These are phyloP conservation scores for Cyclotella baltica DNA, from an alignment of 108 stramenopile genomes.

Conservation along the genomic window DNA sequence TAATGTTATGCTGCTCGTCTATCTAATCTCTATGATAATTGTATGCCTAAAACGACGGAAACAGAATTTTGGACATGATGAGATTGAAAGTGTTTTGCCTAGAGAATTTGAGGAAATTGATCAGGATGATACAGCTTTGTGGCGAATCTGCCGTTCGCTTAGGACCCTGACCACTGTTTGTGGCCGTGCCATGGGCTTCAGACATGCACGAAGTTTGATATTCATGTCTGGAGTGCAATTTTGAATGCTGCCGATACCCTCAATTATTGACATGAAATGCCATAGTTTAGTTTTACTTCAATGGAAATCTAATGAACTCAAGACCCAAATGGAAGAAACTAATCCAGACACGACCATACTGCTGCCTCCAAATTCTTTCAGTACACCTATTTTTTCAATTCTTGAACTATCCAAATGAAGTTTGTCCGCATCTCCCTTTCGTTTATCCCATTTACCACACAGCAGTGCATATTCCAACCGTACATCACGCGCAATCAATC, in stretches of 20 bases:
- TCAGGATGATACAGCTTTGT: too few species aligned
- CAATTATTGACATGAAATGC: not conserved
- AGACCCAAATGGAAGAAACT: constrained; percentile 44
- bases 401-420: constrained; percentile 48
- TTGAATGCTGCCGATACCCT: not conserved
- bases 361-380: constrained; percentile 34
- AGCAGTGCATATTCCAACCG: constrained; percentile 61
- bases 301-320: constrained; percentile 42
- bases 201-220: too few species aligned
- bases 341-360: constrained; percentile 28
- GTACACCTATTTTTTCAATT: constrained; percentile 58
- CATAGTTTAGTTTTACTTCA: constrained; percentile 6
- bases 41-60: too few species aligned
- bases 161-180: too few species aligned
- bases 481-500: constrained; percentile 65
- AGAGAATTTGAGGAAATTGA: too few species aligned
- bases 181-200: too few species aligned
- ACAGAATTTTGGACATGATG: too few species aligned
- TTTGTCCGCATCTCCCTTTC: constrained; percentile 70
- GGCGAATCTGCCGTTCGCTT: too few species aligned
- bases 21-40: too few species aligned
- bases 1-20: too few species aligned
- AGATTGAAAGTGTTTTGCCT: too few species aligned
- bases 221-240: too few species aligned
- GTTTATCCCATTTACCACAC: constrained; percentile 81